Evolutionary conservation across 768 basidiomycete species (phyloP), one percentile per base, ranked within the genome.

Genomic region (Kwoniella dejecticola): DNA sequence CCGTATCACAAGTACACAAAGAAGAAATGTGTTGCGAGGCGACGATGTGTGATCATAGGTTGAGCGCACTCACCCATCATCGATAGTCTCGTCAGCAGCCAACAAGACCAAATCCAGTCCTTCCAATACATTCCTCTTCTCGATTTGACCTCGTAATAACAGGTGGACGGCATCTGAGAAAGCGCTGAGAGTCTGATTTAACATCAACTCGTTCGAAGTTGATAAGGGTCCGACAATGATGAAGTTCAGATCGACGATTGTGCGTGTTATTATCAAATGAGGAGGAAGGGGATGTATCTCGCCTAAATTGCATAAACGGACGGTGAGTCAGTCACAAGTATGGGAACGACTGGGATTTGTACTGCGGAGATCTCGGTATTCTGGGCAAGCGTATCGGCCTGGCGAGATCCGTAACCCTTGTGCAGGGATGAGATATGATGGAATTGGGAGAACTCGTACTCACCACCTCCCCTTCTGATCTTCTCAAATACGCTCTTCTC

Each of bases 401-500:
- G n/a, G n/a, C n/a, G n/a, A n/a, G n/a, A n/a, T n/a, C n/a, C n/a
- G n/a, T n/a, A n/a, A n/a, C n/a, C n/a, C n/a, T n/a, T n/a, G n/a
- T n/a, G n/a, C n/a, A n/a, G n/a, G n/a, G n/a, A n/a, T n/a, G n/a
- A n/a, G n/a, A n/a, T n/a, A n/a, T n/a, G n/a, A n/a, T n/a, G n/a
- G n/a, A n/a, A n/a, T n/a, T n/a, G n/a, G n/a, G n/a, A n/a, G n/a
- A n/a, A n/a, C n/a, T n/a, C n/a, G n/a, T n/a, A 77, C 79, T 74
- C 63, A 95, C 94, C 91, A 80, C 89, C 89, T 12, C 89, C 83
- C 77, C 94, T 91, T 81, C 92, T 92, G 0, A 95, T 96, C 81
- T 99, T 99, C 70, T 90, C 88, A 85, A 87, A 95, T 31, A 98
- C 82, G 0, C 89, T 89, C 82, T 96, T 95, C 82, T 99, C 96